Evolutionary conservation across 2,329 filamentous ascomycete genomes (phyloP).

Genomic region (Chaetomium sp.): DNA sequence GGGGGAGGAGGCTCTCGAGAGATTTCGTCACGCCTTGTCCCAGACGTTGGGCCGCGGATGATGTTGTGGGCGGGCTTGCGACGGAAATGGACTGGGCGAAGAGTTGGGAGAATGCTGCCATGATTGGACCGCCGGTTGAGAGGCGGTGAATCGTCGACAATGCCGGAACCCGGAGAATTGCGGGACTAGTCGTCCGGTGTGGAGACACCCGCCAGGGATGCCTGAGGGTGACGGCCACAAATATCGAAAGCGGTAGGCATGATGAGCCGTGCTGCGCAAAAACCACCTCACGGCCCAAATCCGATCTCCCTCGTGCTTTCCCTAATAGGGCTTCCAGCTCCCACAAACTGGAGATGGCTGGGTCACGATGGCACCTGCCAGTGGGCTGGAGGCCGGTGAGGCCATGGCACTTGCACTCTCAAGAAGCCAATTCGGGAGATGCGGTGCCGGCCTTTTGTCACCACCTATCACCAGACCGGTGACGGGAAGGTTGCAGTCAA

Average conservation of each 20-base stretch:
- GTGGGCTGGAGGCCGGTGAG: not conserved
- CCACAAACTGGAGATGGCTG: slow-evolving; percentile 10
- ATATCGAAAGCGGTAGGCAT: not conserved
- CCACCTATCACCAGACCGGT: not conserved
- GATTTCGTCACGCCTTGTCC: slow-evolving; percentile 15
- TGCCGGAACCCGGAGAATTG: slow-evolving; percentile 25
- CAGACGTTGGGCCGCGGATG: slow-evolving; percentile 13
- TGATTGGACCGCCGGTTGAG: slow-evolving; percentile 17
- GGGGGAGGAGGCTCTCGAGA: slow-evolving; percentile 2
- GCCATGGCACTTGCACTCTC: not conserved
- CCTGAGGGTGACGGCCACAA: slow-evolving; percentile 3
- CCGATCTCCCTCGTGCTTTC: slow-evolving; percentile 14
- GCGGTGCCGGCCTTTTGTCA: not conserved
- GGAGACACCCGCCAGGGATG: slow-evolving; percentile 1
- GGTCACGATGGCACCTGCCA: not conserved
- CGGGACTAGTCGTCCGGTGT: slow-evolving; percentile 19
- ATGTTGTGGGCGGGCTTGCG: slow-evolving; percentile 2
- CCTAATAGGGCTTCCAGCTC: not conserved
- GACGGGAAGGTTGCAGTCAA: not conserved
- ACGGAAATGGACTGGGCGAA: not conserved
- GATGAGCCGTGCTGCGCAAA: not conserved
- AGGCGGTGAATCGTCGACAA: slow-evolving; percentile 26
- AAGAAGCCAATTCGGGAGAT: slow-evolving; percentile 3
- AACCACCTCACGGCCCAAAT: not conserved
- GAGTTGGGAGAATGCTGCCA: slow-evolving; percentile 1